These are phyloP conservation scores for Drechslerella stenobrocha DNA, from an alignment of 2,329 filamentous ascomycete species.

Conservation along the genomic window DNA sequence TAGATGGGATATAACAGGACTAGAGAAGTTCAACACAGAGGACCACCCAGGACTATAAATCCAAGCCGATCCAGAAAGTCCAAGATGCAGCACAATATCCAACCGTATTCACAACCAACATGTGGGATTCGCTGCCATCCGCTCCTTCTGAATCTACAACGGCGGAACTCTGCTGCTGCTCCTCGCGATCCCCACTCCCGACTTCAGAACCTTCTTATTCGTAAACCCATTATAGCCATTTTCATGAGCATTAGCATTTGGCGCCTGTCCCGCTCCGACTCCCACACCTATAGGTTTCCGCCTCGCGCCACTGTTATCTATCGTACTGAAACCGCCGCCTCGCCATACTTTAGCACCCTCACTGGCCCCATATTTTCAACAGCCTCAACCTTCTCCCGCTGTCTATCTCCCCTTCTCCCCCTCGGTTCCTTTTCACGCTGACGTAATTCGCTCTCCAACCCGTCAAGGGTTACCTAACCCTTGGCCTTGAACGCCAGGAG, in stretches of 20 bases:
- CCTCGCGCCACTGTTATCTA: not conserved
- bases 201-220: not conserved
- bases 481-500: slow-evolving; percentile 78
- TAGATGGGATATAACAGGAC: slow-evolving; percentile 9
- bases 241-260: slow-evolving; percentile 2
- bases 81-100: not conserved
- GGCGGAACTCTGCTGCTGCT: not conserved
- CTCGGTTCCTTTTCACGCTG: not conserved
- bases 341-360: not conserved
- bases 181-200: not conserved
- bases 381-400: not conserved
- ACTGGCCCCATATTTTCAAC: not conserved
- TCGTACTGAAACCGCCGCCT: not conserved
- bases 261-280: not conserved
- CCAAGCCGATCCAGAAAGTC: not conserved
- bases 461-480: slow-evolving; percentile 22
- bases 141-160: not conserved
- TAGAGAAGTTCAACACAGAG: not conserved
- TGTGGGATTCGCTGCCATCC: not conserved
- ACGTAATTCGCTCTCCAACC: not conserved
- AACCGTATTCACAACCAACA: no score
- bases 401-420: not conserved
- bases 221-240: not conserved
- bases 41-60: slow-evolving; percentile 5
- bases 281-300: not conserved